Conservation (phyloP, 2,329 filamentous ascomycete species). For the Sporothrix protearum region DNA sequence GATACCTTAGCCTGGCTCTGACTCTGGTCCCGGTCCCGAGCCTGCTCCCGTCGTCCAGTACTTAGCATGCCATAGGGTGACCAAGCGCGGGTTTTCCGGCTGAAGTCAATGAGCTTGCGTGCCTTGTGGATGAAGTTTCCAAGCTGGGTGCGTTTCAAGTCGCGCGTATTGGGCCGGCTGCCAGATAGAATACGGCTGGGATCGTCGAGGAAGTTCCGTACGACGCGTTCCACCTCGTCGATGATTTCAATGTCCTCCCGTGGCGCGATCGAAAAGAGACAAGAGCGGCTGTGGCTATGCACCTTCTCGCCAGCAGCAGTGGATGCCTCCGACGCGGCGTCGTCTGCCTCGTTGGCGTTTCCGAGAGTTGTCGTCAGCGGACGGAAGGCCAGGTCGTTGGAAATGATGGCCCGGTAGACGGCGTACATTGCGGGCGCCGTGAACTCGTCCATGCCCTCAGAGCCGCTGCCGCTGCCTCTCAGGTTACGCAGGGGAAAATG, state of each 20-base stretch:
- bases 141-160: constrained; percentile 33
- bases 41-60: neutral
- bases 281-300: constrained; percentile 44
- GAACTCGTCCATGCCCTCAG: constrained; percentile 39
- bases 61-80: constrained; percentile 50
- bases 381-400: constrained; percentile 60
- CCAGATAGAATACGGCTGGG: constrained; percentile 24
- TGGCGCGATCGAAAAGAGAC: constrained; percentile 60
- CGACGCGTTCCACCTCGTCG: constrained; percentile 47
- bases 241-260: constrained; percentile 52
- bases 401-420: constrained; percentile 61
- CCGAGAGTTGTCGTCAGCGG: constrained; percentile 38
- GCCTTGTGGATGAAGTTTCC: constrained; percentile 50
- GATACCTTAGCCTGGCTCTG: constrained; percentile 21
- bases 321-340: constrained; percentile 31
- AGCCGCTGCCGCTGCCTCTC: constrained; percentile 31
- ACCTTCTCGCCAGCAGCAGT: neutral
- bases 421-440: constrained; percentile 59
- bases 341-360: constrained; percentile 34
- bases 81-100: constrained; percentile 48
- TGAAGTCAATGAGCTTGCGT: constrained; percentile 48
- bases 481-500: constrained; percentile 22
- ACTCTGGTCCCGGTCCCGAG: neutral
- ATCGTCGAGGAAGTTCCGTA: constrained; percentile 53
- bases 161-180: constrained; percentile 29